Evolutionary conservation across 2,329 filamentous ascomycete genomes (phyloP).

Genomic region (Albophoma yamanashiensis): DNA sequence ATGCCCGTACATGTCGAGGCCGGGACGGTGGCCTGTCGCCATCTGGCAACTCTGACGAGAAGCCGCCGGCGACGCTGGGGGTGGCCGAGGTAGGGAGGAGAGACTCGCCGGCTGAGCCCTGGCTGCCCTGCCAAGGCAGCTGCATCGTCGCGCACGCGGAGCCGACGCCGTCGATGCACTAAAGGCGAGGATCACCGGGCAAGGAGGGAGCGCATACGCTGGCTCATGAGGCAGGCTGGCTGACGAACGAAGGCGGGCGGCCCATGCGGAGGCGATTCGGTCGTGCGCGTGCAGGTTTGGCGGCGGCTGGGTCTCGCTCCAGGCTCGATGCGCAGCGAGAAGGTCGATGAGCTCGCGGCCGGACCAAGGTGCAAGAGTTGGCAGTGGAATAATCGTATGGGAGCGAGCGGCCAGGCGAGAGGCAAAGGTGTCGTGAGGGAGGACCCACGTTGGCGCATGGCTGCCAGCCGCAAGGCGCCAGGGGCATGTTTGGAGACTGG

Average conservation of each 20-base stretch:
- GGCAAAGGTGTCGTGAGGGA: neutral
- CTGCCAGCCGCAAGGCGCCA: neutral
- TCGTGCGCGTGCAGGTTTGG: neutral
- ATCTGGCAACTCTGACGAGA: conserved; percentile 13
- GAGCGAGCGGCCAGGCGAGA: neutral
- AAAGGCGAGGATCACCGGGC: conserved; percentile 6
- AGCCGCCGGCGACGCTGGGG: conserved; percentile 19
- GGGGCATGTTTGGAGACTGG: neutral
- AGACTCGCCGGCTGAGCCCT: conserved; percentile 18
- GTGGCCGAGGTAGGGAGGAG: conserved; percentile 23
- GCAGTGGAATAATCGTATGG: neutral
- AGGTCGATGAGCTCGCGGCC: neutral
- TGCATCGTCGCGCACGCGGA: conserved; percentile 21
- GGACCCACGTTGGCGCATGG: neutral
- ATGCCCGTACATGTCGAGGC: conserved; percentile 33
- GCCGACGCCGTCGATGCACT: conserved; percentile 7
- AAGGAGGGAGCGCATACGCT: conserved; percentile 9
- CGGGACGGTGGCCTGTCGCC: conserved; percentile 15
- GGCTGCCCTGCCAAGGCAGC: conserved; percentile 24
- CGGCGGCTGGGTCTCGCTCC: neutral
- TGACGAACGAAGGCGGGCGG: neutral
- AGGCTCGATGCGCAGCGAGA: neutral
- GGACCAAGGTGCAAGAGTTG: neutral
- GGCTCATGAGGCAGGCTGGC: conserved; percentile 10
- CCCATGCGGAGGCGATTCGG: neutral